Evolutionary conservation across 1,284 basidiomycete species (phyloP).

Genomic region (Malassezia dermatis): DNA sequence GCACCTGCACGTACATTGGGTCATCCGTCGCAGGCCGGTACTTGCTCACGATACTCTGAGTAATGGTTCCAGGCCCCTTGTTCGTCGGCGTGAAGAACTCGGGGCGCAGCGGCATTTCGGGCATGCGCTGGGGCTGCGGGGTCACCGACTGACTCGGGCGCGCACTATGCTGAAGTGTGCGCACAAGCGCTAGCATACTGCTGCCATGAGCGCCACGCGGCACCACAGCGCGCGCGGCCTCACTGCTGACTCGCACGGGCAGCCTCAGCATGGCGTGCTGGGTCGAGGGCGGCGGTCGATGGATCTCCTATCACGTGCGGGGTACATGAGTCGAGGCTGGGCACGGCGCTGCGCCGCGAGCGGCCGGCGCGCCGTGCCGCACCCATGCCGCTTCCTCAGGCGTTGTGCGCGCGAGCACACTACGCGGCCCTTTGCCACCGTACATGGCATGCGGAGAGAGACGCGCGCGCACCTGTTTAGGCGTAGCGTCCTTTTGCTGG

Average conservation of each 20-base stretch:
- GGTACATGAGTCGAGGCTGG: neutral
- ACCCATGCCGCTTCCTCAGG: conserved; percentile 3
- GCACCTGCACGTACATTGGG: conserved; percentile 4
- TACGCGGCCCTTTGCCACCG: conserved; percentile 1
- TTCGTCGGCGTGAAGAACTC: neutral
- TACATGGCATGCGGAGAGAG: conserved; percentile 3
- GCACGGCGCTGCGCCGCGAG: neutral
- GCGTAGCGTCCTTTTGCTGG: neutral
- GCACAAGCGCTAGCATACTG: neutral
- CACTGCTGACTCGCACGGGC: neutral
- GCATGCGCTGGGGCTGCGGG: conserved; percentile 1
- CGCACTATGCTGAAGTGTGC: neutral
- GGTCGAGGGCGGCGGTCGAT: neutral
- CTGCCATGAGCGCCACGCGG: neutral
- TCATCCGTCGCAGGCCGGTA: conserved; percentile 11
- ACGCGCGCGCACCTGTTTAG: neutral
- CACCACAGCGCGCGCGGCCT: neutral
- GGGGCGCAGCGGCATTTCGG: neutral
- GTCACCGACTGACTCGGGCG: neutral
- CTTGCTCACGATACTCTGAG: neutral
- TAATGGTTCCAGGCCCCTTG: neutral
- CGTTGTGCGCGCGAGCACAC: neutral
- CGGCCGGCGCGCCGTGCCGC: neutral
- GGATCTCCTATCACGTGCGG: neutral
- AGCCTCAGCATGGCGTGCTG: neutral